phyloP scores from a whole-genome alignment of 306 rosid species.

The Rosa persica region DNA sequence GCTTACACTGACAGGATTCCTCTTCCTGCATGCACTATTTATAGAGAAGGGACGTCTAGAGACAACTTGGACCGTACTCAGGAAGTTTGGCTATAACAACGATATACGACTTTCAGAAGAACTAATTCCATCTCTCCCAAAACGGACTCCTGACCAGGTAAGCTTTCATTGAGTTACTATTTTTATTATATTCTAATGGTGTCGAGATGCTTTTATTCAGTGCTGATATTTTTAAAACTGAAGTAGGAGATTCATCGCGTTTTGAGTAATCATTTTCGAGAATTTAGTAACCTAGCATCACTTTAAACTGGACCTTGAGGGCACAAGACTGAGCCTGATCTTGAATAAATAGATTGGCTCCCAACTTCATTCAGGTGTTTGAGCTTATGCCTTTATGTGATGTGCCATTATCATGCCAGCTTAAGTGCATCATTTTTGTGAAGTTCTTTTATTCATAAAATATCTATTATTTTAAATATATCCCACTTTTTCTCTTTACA shows the following conservation, averaged over 20 bases:
- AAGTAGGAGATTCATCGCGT: not conserved
- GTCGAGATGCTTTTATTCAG: not conserved
- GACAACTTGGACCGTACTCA: constrained; percentile 96
- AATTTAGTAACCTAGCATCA: not conserved
- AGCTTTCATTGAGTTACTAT: constrained; percentile 3
- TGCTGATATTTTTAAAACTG: constrained; percentile 4
- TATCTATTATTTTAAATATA: not conserved
- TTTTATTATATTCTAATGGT: not conserved
- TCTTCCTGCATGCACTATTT: constrained; percentile 95
- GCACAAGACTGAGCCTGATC: not conserved
- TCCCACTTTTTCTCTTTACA: not conserved
- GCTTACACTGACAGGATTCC: constrained; percentile 94
- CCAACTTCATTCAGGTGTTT: not conserved
- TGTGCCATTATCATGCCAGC: not conserved
- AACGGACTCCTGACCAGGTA: constrained; percentile 87
- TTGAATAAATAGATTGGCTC: not conserved
- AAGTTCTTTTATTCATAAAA: not conserved
- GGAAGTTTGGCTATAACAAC: constrained; percentile 93
- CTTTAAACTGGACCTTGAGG: not conserved
- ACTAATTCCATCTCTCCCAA: constrained; percentile 59
- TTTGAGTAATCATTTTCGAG: constrained; percentile 7
- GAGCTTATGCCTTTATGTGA: not conserved
- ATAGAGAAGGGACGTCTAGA: constrained; percentile 97
- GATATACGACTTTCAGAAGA: constrained; percentile 90
- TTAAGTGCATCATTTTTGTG: not conserved